Conservation (phyloP, 345 rosid genomes). For the Eucalyptus erythrocorys region DNA sequence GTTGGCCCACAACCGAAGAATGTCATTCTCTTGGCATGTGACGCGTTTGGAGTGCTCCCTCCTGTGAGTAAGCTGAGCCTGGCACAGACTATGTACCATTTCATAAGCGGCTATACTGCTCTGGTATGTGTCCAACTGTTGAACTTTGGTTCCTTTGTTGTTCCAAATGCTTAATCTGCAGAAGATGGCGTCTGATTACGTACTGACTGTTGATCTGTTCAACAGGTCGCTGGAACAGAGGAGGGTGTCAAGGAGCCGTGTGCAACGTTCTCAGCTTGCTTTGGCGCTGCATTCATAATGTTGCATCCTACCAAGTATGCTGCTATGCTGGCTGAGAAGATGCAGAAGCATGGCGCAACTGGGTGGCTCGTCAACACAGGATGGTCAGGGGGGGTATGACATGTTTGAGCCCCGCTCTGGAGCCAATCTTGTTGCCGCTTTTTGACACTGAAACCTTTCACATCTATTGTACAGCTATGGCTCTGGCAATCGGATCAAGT, state of each 20-base stretch:
- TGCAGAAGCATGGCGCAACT: slow-evolving; percentile 85
- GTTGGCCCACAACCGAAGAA: slow-evolving; percentile 90
- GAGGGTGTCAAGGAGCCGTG: slow-evolving; percentile 89
- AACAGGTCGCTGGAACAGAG: slow-evolving; percentile 87
- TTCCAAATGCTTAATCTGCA: background rate
- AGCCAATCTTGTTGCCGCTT: background rate
- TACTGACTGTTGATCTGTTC: background rate
- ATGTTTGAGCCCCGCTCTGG: too few species aligned
- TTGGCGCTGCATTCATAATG: slow-evolving; percentile 97
- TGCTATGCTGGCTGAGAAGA: slow-evolving; percentile 92
- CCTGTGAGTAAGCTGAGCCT: slow-evolving; percentile 93
- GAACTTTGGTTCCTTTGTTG: background rate
- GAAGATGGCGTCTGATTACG: background rate
- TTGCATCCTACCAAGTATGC: slow-evolving; percentile 97
- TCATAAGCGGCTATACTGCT: slow-evolving; percentile 98
- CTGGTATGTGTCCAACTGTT: slow-evolving; percentile 22
- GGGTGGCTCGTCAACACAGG: too few species aligned
- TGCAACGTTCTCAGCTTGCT: slow-evolving; percentile 96
- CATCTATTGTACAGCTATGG: slow-evolving; percentile 42
- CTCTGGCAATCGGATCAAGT: slow-evolving; percentile 71
- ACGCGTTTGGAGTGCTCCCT: slow-evolving; percentile 96
- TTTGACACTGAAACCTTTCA: background rate
- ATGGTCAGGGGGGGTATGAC: too few species aligned
- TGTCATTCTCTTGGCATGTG: slow-evolving; percentile 90
- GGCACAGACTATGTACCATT: slow-evolving; percentile 96